These are phyloP conservation scores for Suaeda aralocaspica DNA, from an alignment of 148 eudicot species.

Conservation along the genomic window DNA sequence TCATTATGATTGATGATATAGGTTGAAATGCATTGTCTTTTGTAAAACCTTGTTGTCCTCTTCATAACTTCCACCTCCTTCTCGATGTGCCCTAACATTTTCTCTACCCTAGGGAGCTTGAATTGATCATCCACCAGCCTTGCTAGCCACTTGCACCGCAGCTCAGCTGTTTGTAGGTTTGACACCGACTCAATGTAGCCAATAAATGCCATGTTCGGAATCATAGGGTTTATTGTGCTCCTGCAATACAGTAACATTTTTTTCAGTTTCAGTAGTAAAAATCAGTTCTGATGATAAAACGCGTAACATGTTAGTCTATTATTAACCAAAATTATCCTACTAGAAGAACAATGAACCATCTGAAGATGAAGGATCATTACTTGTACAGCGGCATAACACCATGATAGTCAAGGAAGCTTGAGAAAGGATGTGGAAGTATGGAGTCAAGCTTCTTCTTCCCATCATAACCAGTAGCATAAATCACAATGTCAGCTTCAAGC, in stretches of 20 bases:
- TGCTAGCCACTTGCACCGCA: slow-evolving; percentile 79
- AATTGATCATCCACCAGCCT: slow-evolving; percentile 46
- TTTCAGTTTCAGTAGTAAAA: not conserved
- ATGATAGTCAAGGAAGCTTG: slow-evolving; percentile 55
- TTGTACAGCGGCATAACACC: slow-evolving; percentile 89
- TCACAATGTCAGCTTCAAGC: slow-evolving; percentile 74
- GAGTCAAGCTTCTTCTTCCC: slow-evolving; percentile 65
- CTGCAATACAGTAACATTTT: slow-evolving; percentile 25
- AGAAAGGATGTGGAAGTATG: slow-evolving; percentile 68
- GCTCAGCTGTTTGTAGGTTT: slow-evolving; percentile 80
- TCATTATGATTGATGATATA: slow-evolving; percentile 82
- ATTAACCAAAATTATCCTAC: too few species aligned
- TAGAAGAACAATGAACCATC: too few species aligned
- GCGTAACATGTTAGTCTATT: too few species aligned
- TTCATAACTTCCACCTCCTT: slow-evolving; percentile 79
- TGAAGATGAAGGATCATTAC: slow-evolving; percentile 22
- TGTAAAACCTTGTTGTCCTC: slow-evolving; percentile 71
- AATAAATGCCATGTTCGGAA: slow-evolving; percentile 93
- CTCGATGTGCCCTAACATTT: slow-evolving; percentile 55
- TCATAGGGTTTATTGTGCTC: slow-evolving; percentile 86
- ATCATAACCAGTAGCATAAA: slow-evolving; percentile 86
- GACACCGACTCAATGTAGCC: slow-evolving; percentile 90
- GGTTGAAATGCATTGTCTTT: slow-evolving; percentile 87
- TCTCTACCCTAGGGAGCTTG: slow-evolving; percentile 68
- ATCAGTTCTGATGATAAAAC: too few species aligned